Conservation (phyloP, 495 filamentous ascomycete species). For the Lepidopterella palustris region DNA sequence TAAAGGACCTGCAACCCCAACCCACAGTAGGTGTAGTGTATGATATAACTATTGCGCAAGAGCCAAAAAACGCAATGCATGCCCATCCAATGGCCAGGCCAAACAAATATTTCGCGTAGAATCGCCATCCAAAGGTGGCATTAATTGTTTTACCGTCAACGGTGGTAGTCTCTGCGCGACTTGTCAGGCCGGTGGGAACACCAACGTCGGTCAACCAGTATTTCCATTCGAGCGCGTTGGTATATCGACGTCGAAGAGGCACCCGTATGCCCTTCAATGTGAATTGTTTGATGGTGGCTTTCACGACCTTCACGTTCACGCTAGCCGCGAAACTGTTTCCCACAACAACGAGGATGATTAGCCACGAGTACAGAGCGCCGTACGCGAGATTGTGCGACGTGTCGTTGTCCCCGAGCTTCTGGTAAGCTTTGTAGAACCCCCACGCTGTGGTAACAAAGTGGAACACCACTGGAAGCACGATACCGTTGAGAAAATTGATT, state of each 20-base stretch:
- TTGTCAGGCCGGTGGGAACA: no score
- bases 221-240: background rate
- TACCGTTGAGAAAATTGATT: background rate
- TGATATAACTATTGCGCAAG: background rate
- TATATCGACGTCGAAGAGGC: background rate
- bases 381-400: background rate
- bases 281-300: background rate
- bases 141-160: no score
- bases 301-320: background rate
- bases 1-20: background rate
- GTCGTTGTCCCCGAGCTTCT: background rate
- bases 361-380: background rate
- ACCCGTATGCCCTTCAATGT: background rate
- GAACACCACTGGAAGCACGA: background rate
- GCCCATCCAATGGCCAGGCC: background rate
- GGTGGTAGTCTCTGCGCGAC: no score
- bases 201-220: background rate
- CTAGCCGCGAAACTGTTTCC: background rate
- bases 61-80: background rate
- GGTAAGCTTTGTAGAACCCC: background rate
- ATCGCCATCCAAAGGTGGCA: background rate
- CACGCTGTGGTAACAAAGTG: background rate
- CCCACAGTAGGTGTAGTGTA: background rate
- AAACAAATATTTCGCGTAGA: background rate
- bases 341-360: background rate